A percentile compares a stretch with the other conserved stretches of the same genome.
Conservation (phyloP, 345 rosid species). For the Kernera saxatilis region DNA sequence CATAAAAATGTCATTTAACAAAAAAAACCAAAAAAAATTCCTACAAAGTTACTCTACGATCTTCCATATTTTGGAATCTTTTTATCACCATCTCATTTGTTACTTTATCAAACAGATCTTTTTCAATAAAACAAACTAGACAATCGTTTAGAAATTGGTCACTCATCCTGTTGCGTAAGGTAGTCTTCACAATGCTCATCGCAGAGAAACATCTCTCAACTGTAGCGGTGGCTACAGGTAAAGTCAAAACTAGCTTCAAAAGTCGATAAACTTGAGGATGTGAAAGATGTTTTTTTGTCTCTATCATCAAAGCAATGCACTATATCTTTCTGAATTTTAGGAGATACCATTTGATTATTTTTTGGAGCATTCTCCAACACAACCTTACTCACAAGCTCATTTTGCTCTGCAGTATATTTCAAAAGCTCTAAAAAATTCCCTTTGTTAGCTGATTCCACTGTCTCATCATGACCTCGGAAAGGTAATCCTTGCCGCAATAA, state of each 20-base stretch:
- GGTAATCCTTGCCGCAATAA: background rate
- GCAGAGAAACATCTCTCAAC: background rate
- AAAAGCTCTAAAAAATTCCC: background rate
- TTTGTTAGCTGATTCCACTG: background rate
- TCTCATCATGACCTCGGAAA: background rate
- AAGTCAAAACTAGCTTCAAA: too few relatives aligned
- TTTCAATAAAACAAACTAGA: background rate
- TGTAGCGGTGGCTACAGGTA: background rate
- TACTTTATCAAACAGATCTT: background rate
- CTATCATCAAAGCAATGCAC: too few relatives aligned
- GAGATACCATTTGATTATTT: too few relatives aligned
- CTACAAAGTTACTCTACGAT: too few relatives aligned
- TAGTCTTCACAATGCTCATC: background rate
- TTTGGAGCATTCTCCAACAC: too few relatives aligned
- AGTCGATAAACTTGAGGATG: background rate
- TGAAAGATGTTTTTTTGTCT: background rate
- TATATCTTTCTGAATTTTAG: too few relatives aligned
- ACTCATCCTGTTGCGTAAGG: background rate
- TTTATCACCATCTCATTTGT: background rate
- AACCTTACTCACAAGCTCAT: too few relatives aligned
- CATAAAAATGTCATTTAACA: too few relatives aligned
- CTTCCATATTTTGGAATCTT: too few relatives aligned
- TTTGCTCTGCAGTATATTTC: too few relatives aligned
- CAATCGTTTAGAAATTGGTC: background rate
- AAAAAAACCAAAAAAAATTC: too few relatives aligned